These are phyloP conservation scores for Pythium periplocum DNA, from an alignment of 352 stramenopile genomes.

Conservation along the genomic window DNA sequence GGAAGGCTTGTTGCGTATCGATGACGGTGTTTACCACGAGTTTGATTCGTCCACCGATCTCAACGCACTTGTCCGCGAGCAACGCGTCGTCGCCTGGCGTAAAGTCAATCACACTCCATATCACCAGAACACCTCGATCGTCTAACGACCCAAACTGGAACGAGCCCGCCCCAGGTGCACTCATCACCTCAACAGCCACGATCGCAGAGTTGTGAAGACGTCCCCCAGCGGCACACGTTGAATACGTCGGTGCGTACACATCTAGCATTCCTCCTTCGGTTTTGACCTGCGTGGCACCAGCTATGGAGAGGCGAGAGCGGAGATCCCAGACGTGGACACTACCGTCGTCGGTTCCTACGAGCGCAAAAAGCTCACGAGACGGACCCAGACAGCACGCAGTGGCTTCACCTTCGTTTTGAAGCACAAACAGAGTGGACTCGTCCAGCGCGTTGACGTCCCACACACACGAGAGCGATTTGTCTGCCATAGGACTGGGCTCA, in stretches of 20 bases:
- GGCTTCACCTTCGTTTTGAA: slow-evolving; percentile 42
- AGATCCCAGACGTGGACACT: slow-evolving; percentile 70
- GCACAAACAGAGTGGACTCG: slow-evolving; percentile 27
- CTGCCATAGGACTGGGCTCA: neutral
- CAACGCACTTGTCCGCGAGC: slow-evolving; percentile 48
- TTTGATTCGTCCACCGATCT: slow-evolving; percentile 59
- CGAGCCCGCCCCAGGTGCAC: slow-evolving; percentile 16
- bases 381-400: slow-evolving; percentile 37
- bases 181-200: slow-evolving; percentile 35
- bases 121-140: slow-evolving; percentile 55
- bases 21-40: slow-evolving; percentile 61
- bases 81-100: slow-evolving; percentile 35
- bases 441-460: slow-evolving; percentile 62
- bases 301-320: slow-evolving; percentile 14
- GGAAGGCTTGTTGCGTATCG: slow-evolving; percentile 46
- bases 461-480: slow-evolving; percentile 53
- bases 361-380: slow-evolving; percentile 43
- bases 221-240: slow-evolving; percentile 31
- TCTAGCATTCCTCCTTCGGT: slow-evolving; percentile 16
- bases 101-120: slow-evolving; percentile 71
- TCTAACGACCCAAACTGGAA: slow-evolving; percentile 77
- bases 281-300: neutral
- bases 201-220: slow-evolving; percentile 33
- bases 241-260: slow-evolving; percentile 47
- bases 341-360: slow-evolving; percentile 54